phyloP scores from a whole-genome alignment of 371 early-diverging fungal species.

The Rhizomucor pusillus region DNA sequence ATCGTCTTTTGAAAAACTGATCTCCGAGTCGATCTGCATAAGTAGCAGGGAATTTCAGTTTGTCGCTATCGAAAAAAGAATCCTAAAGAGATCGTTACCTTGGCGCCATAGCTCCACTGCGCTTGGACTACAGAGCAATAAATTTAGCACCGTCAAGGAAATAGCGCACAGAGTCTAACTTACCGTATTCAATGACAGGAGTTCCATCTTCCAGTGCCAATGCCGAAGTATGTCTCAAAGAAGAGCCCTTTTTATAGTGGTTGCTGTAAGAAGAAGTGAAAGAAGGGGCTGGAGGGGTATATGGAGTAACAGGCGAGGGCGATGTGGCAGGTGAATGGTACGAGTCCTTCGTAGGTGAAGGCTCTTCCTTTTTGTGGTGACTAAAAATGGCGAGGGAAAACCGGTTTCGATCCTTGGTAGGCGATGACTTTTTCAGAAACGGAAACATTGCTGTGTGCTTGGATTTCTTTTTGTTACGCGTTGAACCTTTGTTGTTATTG shows the following conservation, averaged over 20 bases:
- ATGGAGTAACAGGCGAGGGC: no score
- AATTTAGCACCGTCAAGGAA: no score
- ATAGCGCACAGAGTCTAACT: not conserved
- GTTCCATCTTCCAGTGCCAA: slow-evolving; percentile 12
- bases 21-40: slow-evolving; percentile 19
- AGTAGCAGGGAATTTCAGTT: not conserved
- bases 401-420: not conserved
- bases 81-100: slow-evolving; percentile 8
- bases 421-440: slow-evolving; percentile 8
- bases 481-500: no score
- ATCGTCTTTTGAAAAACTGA: slow-evolving; percentile 20
- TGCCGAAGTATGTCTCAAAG: not conserved
- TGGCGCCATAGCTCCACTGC: slow-evolving; percentile 21
- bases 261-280: no score
- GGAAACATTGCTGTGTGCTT: slow-evolving; percentile 6
- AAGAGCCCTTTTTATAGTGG: no score
- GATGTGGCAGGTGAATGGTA: no score
- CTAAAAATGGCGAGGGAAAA: no score
- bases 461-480: slow-evolving; percentile 5
- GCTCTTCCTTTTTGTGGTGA: no score
- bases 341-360: no score
- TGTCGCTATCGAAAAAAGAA: no score
- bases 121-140: slow-evolving; percentile 13
- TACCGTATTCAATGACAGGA: slow-evolving; percentile 19
- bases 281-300: no score